Evolutionary conservation across 225 moss, liverwort and hornwort species (phyloP).

Genomic region (Straminergon stramineum): DNA sequence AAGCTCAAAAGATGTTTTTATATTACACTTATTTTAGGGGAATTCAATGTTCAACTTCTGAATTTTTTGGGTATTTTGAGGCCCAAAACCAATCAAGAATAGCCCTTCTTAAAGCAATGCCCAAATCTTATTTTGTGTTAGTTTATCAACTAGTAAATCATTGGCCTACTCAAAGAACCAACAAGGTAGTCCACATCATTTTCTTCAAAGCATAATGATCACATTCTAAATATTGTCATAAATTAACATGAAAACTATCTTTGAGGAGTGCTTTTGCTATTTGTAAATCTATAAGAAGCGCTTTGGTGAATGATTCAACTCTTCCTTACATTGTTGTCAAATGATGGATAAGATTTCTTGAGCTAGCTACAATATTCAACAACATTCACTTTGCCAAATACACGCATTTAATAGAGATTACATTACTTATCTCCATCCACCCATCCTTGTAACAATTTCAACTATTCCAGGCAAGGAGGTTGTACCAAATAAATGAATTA

Average conservation of each 20-base stretch:
- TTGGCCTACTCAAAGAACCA: accelerated
- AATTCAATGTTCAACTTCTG: neutral
- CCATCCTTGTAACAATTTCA: neutral
- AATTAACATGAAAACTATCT: neutral
- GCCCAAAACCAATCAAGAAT: neutral
- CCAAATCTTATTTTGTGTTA: neutral
- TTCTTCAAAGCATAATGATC: neutral
- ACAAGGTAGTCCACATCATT: neutral
- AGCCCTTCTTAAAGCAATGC: neutral
- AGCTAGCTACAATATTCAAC: neutral
- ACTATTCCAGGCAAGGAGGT: neutral
- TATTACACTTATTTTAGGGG: neutral
- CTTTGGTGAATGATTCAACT: neutral
- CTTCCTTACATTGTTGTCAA: neutral
- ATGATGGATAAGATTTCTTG: neutral
- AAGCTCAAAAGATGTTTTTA: neutral
- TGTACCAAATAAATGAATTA: neutral
- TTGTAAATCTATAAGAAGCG: neutral
- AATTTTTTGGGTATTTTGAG: accelerated
- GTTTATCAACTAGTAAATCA: neutral
- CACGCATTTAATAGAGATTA: neutral
- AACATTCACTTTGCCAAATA: neutral
- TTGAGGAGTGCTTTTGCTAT: neutral
- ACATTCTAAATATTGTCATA: neutral
- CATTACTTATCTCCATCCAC: neutral